phyloP scores from a whole-genome alignment of 1,139 yeast genomes.

The Cylindricascospora bacillispora region DNA sequence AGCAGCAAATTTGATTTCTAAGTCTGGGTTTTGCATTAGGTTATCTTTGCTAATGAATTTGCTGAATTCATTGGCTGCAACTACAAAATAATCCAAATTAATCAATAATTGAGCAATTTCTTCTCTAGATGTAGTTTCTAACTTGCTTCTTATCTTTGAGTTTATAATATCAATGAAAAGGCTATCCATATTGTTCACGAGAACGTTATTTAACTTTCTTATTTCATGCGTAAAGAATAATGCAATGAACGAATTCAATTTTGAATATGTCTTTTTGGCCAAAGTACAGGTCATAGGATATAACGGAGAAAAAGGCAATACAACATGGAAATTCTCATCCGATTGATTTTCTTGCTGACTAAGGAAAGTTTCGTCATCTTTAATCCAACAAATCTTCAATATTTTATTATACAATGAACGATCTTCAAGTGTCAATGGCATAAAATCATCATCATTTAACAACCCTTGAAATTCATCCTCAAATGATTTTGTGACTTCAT shows the following conservation, averaged over 20 bases:
- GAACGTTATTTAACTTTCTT: conserved; percentile 34
- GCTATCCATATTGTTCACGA: conserved; percentile 53
- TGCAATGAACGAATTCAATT: conserved; percentile 49
- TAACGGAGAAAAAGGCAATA: conserved; percentile 78
- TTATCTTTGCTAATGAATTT: conserved; percentile 30
- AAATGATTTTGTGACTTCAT: conserved; percentile 44
- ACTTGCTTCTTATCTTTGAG: conserved; percentile 49
- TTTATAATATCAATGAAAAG: conserved; percentile 63
- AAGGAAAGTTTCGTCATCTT: conserved; percentile 32
- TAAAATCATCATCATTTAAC: conserved; percentile 72
- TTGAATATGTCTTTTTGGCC: conserved; percentile 50
- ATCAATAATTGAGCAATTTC: conserved; percentile 81
- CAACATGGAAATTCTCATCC: conserved; percentile 42
- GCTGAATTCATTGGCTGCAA: conserved; percentile 36
- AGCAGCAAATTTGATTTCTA: conserved; percentile 48
- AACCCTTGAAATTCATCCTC: conserved; percentile 46
- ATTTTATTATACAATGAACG: conserved; percentile 49
- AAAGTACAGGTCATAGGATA: conserved; percentile 79
- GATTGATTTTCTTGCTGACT: conserved; percentile 28
- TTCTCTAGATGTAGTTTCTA: conserved; percentile 69
- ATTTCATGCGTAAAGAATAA: conserved; percentile 46
- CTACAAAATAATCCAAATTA: conserved; percentile 73
- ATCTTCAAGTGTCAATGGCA: conserved; percentile 67
- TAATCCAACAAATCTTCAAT: conserved; percentile 59
- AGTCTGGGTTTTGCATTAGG: conserved; percentile 35